A percentile compares a stretch with the other conserved stretches of the same genome.
Evolutionary conservation across 805 yeast species (phyloP).

Genomic region (Teunomyces gatunensis): DNA sequence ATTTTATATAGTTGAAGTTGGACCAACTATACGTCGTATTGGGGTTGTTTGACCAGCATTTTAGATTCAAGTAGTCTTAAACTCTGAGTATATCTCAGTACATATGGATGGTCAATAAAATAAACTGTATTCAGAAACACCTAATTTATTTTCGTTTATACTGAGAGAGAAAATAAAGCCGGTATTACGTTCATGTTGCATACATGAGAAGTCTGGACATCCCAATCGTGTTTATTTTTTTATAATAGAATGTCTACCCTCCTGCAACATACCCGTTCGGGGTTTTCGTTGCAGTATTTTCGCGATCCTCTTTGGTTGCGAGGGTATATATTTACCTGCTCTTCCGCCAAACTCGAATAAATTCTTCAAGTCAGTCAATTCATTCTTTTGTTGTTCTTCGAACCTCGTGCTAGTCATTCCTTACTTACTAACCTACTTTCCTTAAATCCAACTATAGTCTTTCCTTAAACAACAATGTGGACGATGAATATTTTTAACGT

Average conservation of each 20-base stretch:
- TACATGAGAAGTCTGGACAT: slow-evolving; percentile 3
- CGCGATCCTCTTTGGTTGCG: background rate
- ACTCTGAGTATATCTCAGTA: background rate
- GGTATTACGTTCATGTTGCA: background rate
- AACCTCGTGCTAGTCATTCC: background rate
- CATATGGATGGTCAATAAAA: background rate
- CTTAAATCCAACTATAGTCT: slow-evolving; percentile 1
- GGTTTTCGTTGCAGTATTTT: background rate
- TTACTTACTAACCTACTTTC: slow-evolving; percentile 1
- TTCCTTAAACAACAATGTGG: slow-evolving; percentile 6
- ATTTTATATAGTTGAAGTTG: background rate
- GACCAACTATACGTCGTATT: background rate
- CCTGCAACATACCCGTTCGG: background rate
- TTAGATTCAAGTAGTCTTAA: background rate
- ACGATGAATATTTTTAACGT: slow-evolving; percentile 4
- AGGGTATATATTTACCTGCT: background rate
- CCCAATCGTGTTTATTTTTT: background rate
- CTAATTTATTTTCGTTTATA: background rate
- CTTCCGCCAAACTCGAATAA: background rate
- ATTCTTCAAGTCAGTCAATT: background rate
- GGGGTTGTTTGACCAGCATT: background rate
- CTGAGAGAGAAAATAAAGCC: too few relatives aligned
- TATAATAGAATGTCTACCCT: background rate
- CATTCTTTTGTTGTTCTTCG: background rate
- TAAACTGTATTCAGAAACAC: background rate